Conservation (phyloP, 805 yeast genomes). For the Clavispora fructus region DNA sequence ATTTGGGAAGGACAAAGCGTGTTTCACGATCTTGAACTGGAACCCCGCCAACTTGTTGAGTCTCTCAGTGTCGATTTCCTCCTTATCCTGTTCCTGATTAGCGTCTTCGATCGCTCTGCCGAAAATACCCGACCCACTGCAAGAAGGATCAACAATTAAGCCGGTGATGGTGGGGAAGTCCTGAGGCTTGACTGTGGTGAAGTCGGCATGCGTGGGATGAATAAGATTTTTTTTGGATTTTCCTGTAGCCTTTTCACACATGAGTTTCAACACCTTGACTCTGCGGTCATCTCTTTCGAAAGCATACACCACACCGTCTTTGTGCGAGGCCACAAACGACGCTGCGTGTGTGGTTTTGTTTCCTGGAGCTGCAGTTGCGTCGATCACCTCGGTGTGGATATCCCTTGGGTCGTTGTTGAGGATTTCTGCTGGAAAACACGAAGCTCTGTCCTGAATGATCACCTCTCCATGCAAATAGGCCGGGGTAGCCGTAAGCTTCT, state of each 20-base stretch:
- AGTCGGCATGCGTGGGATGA: conserved; percentile 58
- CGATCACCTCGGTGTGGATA: conserved; percentile 61
- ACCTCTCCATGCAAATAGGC: conserved; percentile 71
- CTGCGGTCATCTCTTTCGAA: conserved; percentile 82
- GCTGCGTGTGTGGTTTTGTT: conserved; percentile 94
- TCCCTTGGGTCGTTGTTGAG: conserved; percentile 49
- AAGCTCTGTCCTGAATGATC: conserved; percentile 93
- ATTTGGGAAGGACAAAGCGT: conserved; percentile 76
- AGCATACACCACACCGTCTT: conserved; percentile 54
- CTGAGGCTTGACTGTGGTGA: conserved; percentile 52
- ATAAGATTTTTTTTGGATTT: conserved; percentile 25
- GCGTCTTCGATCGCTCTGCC: conserved; percentile 70
- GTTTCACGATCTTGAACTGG: conserved; percentile 83
- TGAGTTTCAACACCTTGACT: conserved; percentile 61
- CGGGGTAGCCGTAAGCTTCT: conserved; percentile 59
- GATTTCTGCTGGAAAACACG: conserved; percentile 92
- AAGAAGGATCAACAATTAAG: conserved; percentile 89
- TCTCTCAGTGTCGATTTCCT: conserved; percentile 48
- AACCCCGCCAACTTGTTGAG: conserved; percentile 74
- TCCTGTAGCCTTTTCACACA: conserved; percentile 68
- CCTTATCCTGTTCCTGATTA: conserved; percentile 34
- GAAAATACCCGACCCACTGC: conserved; percentile 96
- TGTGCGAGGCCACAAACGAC: conserved; percentile 42
- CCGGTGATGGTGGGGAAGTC: conserved; percentile 69
- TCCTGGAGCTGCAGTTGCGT: conserved; percentile 98